These are phyloP conservation scores for Colletotrichum liaoningense DNA, from an alignment of 2,329 filamentous ascomycete genomes.

Conservation along the genomic window DNA sequence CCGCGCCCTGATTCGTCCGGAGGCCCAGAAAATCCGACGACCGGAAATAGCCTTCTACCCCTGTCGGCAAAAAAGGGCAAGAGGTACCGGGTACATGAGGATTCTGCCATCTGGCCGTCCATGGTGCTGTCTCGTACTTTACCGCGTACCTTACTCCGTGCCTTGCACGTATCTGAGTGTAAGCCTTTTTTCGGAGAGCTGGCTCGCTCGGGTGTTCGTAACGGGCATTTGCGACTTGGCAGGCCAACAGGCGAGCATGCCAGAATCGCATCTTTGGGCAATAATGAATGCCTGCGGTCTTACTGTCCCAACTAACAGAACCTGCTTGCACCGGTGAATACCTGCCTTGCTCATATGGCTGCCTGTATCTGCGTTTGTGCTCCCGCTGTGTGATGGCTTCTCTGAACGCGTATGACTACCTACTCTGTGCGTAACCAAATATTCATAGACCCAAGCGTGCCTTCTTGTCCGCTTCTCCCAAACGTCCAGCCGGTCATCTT, in stretches of 20 bases:
- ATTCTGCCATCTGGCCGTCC: conserved; percentile 19
- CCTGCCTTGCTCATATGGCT: background rate
- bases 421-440: background rate
- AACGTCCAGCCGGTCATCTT: background rate
- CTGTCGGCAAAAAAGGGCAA: conserved; percentile 7
- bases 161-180: conserved; percentile 9
- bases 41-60: conserved; percentile 35
- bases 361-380: background rate
- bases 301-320: background rate
- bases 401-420: conserved; percentile 3
- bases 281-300: background rate
- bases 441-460: conserved; percentile 4
- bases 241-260: conserved; percentile 34
- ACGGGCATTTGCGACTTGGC: conserved; percentile 30
- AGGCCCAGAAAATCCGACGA: conserved; percentile 43
- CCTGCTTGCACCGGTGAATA: background rate
- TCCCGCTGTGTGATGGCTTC: background rate
- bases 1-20: conserved; percentile 42
- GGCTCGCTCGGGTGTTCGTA: conserved; percentile 28
- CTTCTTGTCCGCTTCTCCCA: conserved; percentile 7
- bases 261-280: background rate
- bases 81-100: conserved; percentile 21
- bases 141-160: background rate
- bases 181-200: conserved; percentile 15
- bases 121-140: background rate